These are phyloP conservation scores for Fusarium lateritium DNA, from an alignment of 2,329 filamentous ascomycete genomes.

Conservation along the genomic window DNA sequence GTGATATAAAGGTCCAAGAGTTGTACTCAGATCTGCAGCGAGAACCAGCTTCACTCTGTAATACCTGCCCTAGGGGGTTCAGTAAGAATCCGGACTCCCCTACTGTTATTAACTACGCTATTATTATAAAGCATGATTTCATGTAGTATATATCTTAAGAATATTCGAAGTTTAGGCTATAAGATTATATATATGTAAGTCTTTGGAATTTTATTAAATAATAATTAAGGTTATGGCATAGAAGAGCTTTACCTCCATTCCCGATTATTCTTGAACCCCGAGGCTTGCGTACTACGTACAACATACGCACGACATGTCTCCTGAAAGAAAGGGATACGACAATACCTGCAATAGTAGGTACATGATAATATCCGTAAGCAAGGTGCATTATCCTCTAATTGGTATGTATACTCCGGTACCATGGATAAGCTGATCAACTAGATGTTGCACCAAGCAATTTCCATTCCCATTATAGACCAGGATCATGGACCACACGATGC, in stretches of 20 bases:
- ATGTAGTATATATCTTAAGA: no score
- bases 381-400: conserved; percentile 32
- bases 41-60: neutral
- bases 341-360: conserved; percentile 14
- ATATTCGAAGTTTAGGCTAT: no score
- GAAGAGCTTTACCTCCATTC: no score
- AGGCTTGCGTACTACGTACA: neutral
- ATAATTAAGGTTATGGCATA: no score
- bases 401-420: conserved; percentile 41
- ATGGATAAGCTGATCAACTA: conserved; percentile 34
- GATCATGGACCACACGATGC: conserved; percentile 37
- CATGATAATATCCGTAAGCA: conserved; percentile 21
- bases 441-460: conserved; percentile 49
- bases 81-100: no score
- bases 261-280: no score
- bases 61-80: neutral
- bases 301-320: conserved; percentile 8
- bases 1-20: neutral
- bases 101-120: no score
- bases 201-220: no score
- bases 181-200: no score
- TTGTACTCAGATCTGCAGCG: conserved; percentile 12
- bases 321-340: conserved; percentile 29
- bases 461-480: conserved; percentile 41
- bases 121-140: no score